Base-by-base conservation (phyloP, 345 rosid species). In the Arabis hirsuta region DNA sequence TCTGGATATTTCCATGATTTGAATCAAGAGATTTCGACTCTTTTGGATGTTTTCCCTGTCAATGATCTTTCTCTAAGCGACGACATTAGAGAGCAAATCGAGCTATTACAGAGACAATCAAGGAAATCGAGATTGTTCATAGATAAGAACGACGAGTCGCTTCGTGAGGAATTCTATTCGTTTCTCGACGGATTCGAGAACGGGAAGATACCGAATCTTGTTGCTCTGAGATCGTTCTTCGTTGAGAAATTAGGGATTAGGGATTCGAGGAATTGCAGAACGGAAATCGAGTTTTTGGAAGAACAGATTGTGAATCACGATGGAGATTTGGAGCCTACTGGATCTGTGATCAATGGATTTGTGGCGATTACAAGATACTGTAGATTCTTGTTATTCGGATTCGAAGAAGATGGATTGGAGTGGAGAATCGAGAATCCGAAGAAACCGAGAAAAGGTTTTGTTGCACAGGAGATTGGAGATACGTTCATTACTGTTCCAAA, bases 1-100 rank as follows among this genome's bases (percentile, higher is more conserved):
- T 87, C 97, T 12, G 96, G 96, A 10, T 94, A 96, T 82, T 96
- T 92, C 77, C 97, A 96, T 74, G 98, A 92, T 74, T 76, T 92
- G 84, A 86, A 92, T 74, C 94, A 87, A 73, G 99, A 96, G 58
- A 85, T 90, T 24, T 80, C 81, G 11, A 96, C 98, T 67, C 97
- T 92, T 47, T 76, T 96, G 76, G 99, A 96, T 80, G 98, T 92
- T 31, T 83, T 96, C 62, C 97, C 97, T 0, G 64, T 86, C 10
- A 53, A 78, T 32, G 86, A 88, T 67, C 69, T 88, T 24, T 53
- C 44, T 14, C 78, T 96, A 76, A 82, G 87, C 68, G 90, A 90
- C 61, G 98, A 96, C 65, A 79, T 92, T 36, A 71, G 83, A 80
- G 99, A 96, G 43, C 98, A 92, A 71, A 55, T 92, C 71, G 90